Evolutionary conservation across 2,329 filamentous ascomycete genomes (phyloP).

Genomic region (Alternaria postmessia): DNA sequence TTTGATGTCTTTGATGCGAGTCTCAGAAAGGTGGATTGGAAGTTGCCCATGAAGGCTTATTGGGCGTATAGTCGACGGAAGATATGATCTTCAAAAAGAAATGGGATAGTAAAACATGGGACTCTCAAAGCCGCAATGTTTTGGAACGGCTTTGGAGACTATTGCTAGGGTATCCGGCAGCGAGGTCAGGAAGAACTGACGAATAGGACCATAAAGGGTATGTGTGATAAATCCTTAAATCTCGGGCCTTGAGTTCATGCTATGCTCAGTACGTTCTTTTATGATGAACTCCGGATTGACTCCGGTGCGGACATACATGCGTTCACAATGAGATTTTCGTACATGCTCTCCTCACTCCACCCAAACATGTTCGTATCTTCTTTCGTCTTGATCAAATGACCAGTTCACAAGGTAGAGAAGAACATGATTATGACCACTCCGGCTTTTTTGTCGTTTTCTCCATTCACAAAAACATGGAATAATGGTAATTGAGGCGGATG

Average conservation of each 20-base stretch:
- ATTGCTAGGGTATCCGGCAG: background rate
- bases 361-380: background rate
- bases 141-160: background rate
- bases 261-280: no score
- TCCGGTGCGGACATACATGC: no score
- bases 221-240: no score
- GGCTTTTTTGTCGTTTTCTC: background rate
- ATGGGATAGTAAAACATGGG: background rate
- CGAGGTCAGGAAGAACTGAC: no score
- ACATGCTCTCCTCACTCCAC: background rate
- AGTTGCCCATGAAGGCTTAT: slow-evolving; percentile 80
- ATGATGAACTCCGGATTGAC: no score
- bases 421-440: no score
- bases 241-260: no score
- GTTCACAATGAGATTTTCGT: no score
- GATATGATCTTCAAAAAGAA: slow-evolving; percentile 40
- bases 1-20: slow-evolving; percentile 80
- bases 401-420: background rate
- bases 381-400: background rate
- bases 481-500: background rate
- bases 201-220: no score
- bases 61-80: slow-evolving; percentile 65
- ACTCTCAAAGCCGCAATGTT: background rate
- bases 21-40: slow-evolving; percentile 76
- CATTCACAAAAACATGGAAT: background rate